Conservation (phyloP, 1,139 yeast genomes). For the Scheffersomyces titani region DNA sequence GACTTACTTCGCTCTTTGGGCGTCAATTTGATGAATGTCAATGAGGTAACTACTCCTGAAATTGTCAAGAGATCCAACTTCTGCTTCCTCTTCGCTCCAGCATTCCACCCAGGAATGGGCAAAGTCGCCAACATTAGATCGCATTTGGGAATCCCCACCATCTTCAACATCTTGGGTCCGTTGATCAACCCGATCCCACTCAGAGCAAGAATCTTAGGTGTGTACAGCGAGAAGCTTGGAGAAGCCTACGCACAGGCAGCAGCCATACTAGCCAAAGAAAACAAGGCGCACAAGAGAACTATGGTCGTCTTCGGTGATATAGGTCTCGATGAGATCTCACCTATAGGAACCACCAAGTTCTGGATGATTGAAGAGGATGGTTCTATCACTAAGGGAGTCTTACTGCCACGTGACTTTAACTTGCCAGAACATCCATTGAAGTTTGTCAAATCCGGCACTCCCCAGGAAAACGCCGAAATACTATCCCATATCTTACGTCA, state of each 20-base stretch:
- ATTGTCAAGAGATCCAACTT: conserved; percentile 60
- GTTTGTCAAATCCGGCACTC: conserved; percentile 81
- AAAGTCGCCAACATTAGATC: conserved; percentile 77
- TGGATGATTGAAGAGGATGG: conserved; percentile 68
- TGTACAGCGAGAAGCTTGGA: conserved; percentile 77
- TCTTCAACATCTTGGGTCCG: conserved; percentile 92
- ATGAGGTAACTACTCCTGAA: conserved; percentile 60
- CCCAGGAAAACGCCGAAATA: conserved; percentile 73
- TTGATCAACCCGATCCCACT: conserved; percentile 88
- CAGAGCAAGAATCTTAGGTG: conserved; percentile 83
- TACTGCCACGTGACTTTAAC: conserved; percentile 76
- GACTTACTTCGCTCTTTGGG: conserved; percentile 80
- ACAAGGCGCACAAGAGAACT: conserved; percentile 53
- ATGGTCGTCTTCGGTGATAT: conserved; percentile 91
- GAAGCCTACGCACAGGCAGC: conserved; percentile 84
- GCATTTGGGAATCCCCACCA: conserved; percentile 83
- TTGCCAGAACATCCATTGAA: conserved; percentile 70
- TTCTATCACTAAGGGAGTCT: conserved; percentile 29
- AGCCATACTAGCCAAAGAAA: conserved; percentile 46
- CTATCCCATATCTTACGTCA: conserved; percentile 60
- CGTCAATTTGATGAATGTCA: conserved; percentile 71
- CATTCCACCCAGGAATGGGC: conserved; percentile 93
- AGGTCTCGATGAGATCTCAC: conserved; percentile 91
- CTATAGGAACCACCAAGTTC: conserved; percentile 75
- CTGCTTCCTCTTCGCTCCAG: conserved; percentile 87